phyloP scores from a whole-genome alignment of 2,329 filamentous ascomycete species.

The Cercospora beticola region DNA sequence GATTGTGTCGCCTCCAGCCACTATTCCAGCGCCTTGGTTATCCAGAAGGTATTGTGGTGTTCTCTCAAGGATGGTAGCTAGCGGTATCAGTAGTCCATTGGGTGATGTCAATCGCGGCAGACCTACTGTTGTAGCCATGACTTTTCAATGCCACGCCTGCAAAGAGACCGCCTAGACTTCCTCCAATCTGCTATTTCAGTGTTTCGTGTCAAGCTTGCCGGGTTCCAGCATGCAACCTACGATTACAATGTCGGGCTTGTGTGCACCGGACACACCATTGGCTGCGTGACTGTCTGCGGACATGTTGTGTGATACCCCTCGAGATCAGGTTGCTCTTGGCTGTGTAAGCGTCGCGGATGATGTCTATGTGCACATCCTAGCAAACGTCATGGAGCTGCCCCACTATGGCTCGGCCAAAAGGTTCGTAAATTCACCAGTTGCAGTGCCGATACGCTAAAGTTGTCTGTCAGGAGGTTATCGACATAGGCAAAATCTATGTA shows the following conservation, averaged over 20 bases:
- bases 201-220: not conserved
- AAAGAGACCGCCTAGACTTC: constrained; percentile 34
- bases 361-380: not conserved
- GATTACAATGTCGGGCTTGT: constrained; percentile 31
- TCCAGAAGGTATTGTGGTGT: constrained; percentile 45
- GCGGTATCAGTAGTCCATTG: not conserved
- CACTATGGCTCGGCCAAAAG: constrained; percentile 9
- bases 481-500: not conserved
- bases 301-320: not conserved
- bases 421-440: not conserved
- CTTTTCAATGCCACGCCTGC: constrained; percentile 31
- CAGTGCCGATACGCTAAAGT: not conserved
- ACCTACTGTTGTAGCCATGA: constrained; percentile 32
- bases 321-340: not conserved
- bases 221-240: constrained; percentile 5
- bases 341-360: not conserved
- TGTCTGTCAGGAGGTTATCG: not conserved
- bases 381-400: constrained; percentile 3
- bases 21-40: constrained; percentile 50
- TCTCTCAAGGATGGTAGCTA: constrained; percentile 40
- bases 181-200: constrained; percentile 28
- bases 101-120: not conserved
- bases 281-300: not conserved
- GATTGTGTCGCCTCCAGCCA: constrained; percentile 47
- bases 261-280: constrained; percentile 4